Percentiles rank a stretch among this genome's conserved stretches.
Conservation (phyloP, 306 rosid species). For the Myrica gale region DNA sequence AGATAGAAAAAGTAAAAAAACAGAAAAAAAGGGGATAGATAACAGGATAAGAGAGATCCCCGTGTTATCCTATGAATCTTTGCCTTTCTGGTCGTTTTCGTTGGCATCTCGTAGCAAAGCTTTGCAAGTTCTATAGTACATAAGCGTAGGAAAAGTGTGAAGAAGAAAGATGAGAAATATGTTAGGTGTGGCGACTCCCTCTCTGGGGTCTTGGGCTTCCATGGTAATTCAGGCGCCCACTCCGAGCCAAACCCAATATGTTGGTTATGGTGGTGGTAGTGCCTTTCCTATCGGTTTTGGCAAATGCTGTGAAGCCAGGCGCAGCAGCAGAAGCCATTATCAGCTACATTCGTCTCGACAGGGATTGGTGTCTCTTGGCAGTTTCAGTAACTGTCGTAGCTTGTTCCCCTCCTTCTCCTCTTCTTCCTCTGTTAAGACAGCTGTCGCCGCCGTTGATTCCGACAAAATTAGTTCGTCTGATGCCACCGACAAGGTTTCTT, state of each 20-base stretch:
- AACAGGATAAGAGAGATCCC: constrained; percentile 1
- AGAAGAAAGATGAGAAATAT: constrained; percentile 7
- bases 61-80: background rate
- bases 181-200: constrained; percentile 40
- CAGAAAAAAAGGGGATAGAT: background rate
- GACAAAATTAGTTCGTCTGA: constrained; percentile 62
- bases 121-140: background rate
- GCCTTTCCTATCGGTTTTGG: background rate
- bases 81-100: background rate
- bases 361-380: constrained; percentile 27
- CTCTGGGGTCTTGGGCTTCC: constrained; percentile 48
- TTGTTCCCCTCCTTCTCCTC: constrained; percentile 41
- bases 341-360: constrained; percentile 25
- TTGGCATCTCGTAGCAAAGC: background rate
- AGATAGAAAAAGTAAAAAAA: background rate
- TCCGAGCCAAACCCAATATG: constrained; percentile 26
- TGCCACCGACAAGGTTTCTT: constrained; percentile 51
- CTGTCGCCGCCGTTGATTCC: constrained; percentile 73
- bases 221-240: constrained; percentile 21
- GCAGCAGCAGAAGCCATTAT: constrained; percentile 7
- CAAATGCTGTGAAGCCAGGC: constrained; percentile 22
- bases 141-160: background rate
- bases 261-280: constrained; percentile 8
- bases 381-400: constrained; percentile 24
- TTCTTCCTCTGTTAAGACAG: constrained; percentile 43